phyloP scores from a whole-genome alignment of 2,329 filamentous ascomycete genomes.

The Fusarium odoratissimum region DNA sequence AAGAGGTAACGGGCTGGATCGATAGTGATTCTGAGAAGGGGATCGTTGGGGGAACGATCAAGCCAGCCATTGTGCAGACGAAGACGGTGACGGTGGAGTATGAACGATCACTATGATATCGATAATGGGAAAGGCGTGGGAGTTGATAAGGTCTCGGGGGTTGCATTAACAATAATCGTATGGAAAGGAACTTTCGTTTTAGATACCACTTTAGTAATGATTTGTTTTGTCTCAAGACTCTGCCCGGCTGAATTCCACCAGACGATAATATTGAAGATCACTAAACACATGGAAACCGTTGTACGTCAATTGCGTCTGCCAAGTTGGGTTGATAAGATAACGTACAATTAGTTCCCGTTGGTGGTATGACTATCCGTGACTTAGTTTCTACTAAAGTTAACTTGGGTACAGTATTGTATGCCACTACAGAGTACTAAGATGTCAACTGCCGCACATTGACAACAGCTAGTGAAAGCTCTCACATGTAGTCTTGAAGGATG shows the following conservation, averaged over 20 bases:
- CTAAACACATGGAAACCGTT: background rate
- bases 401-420: background rate
- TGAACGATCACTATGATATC: slow-evolving; percentile 1
- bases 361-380: background rate
- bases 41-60: slow-evolving; percentile 18
- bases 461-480: background rate
- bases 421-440: background rate
- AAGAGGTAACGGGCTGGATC: slow-evolving; percentile 33
- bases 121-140: background rate
- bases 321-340: background rate
- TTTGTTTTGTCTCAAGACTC: background rate
- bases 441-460: background rate
- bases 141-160: background rate
- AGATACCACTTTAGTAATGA: slow-evolving; percentile 15
- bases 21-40: slow-evolving; percentile 40
- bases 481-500: background rate
- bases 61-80: slow-evolving; percentile 38
- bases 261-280: background rate
- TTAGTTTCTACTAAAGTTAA: background rate
- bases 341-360: background rate
- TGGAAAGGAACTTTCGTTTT: background rate
- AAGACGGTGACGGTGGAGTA: slow-evolving; percentile 42
- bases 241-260: background rate
- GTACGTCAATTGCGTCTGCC: background rate
- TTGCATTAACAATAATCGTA: background rate